Base-by-base conservation (phyloP, 2,329 filamentous ascomycete species). In the Aspergillus chevalieri region DNA sequence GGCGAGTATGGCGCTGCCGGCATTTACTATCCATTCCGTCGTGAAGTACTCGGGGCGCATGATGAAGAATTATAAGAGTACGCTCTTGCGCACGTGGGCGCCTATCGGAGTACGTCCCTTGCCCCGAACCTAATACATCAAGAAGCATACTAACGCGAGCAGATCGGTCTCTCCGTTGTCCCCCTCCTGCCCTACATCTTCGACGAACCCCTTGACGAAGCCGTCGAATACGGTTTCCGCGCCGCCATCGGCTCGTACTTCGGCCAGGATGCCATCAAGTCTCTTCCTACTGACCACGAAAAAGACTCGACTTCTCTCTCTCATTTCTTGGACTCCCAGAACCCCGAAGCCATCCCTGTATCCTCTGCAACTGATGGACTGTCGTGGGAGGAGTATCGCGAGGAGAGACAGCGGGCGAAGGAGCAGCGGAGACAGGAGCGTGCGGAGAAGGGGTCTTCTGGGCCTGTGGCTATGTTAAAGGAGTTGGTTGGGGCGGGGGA, bases 1-100 rank as follows among this genome's bases (percentile, higher is more conserved):
- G 44, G 93, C 93, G 0, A 89, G 84, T 62, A 98, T 98, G 93
- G 93, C 89, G 2, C 70, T 97, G 57, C 93, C 92, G 0, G 92
- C 91, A 0, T 89, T 96, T 54, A 95, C 90, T 0, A 95, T 97
- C 50, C 92, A 96, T 70, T 90, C 85, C 53, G 86, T 97, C 5
- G 93, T 98, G 46, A 82, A 84, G 52, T 96, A 98, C 65, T 91
- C 88, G 1, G 90, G 93, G 0, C 78, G 78, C 36, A 89, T 89
- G n/a, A 69, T 98, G 75, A 95, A 92, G 74, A 78, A 87, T 59
- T 77, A 78, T 17, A 92, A 93, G 77, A 95, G 87, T 64, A 76
- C 78, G 51, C 81, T 74, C 4, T 51, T 97, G 21, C 77, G 92
- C 58, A 93, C 89, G 0, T 98, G 87, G 86, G 87, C 81, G 0